These are phyloP conservation scores for Lycium ferocissimum DNA, from an alignment of 257 asterid genomes.

Conservation along the genomic window DNA sequence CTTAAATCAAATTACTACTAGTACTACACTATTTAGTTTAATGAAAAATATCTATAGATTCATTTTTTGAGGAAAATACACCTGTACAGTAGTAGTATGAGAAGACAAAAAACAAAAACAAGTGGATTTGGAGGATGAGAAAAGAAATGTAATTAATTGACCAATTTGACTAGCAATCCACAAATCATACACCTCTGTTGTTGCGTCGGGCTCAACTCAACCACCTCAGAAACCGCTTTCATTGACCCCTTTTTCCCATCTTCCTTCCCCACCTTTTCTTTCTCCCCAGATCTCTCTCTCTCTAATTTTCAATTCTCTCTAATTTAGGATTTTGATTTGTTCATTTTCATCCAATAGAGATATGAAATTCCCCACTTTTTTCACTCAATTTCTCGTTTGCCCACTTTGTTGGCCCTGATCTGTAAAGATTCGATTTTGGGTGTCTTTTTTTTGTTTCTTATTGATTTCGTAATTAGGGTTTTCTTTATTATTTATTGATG, in stretches of 20 bases:
- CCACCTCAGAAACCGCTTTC: slow-evolving; percentile 26
- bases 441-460: not conserved
- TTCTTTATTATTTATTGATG: not conserved
- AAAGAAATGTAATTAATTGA: not conserved
- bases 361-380: not conserved
- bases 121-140: not conserved
- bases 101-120: no score
- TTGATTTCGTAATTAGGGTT: slow-evolving; percentile 24
- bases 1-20: no score
- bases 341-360: not conserved
- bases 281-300: slow-evolving; percentile 33
- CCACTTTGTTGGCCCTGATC: slow-evolving; percentile 9
- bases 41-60: no score
- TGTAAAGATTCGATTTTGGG: not conserved
- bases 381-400: slow-evolving; percentile 11
- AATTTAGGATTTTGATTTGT: slow-evolving; percentile 25
- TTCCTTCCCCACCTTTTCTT: slow-evolving; percentile 25
- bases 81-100: no score
- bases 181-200: not conserved
- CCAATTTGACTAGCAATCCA: not conserved
- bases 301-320: not conserved
- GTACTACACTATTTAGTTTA: no score
- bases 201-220: not conserved
- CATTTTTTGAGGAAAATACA: no score
- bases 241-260: slow-evolving; percentile 25